Conservation (phyloP, 192 early-diverging fungal genomes). For the Paraglomus occultum region DNA sequence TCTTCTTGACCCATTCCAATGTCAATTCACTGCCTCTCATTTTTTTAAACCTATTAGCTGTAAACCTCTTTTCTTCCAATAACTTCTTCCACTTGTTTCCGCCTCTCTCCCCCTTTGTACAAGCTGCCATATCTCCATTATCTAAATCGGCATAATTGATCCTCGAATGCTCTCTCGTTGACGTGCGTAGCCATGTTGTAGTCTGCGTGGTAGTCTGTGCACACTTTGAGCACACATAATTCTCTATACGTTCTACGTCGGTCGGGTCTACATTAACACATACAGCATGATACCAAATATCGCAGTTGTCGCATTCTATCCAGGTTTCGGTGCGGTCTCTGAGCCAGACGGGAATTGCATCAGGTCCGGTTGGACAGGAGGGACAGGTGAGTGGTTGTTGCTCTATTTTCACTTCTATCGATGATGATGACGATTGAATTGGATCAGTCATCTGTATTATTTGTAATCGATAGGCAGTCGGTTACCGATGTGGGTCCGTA, state of each 20-base stretch:
- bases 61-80: constrained; percentile 65
- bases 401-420: too few relatives aligned
- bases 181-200: constrained; percentile 52
- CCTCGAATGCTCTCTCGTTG: constrained; percentile 50
- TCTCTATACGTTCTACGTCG: constrained; percentile 61
- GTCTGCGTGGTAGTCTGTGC: constrained; percentile 31
- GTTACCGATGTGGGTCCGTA: too few relatives aligned
- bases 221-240: constrained; percentile 63
- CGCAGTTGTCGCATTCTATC: constrained; percentile 67
- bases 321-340: constrained; percentile 40
- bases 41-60: constrained; percentile 62
- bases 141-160: constrained; percentile 86
- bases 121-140: constrained; percentile 58
- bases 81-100: constrained; percentile 79
- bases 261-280: constrained; percentile 57
- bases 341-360: too few relatives aligned
- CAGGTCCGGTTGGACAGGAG: too few relatives aligned
- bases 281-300: constrained; percentile 63
- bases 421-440: too few relatives aligned
- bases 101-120: constrained; percentile 39
- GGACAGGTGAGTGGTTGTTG: too few relatives aligned
- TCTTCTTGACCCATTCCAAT: constrained; percentile 57
- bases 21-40: constrained; percentile 67
- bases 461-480: too few relatives aligned
- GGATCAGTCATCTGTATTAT: too few relatives aligned